Base-by-base conservation (phyloP, 192 early-diverging fungal species). In the Coemansia biformis region DNA sequence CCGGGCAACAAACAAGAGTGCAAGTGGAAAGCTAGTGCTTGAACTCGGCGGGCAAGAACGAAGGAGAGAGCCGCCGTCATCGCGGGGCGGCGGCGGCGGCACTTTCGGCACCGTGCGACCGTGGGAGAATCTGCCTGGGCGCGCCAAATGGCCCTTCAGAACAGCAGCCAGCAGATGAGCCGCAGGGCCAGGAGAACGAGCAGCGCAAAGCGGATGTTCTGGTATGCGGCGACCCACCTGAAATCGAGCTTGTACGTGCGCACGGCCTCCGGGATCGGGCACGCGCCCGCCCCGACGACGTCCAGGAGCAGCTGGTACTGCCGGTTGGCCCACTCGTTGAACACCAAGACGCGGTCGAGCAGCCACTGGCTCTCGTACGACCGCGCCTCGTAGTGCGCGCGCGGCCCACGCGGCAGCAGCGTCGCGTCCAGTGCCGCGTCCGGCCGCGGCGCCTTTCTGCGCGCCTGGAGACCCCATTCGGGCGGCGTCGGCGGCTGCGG, bases 321-420 rank as follows among this genome's bases (percentile, higher is more conserved):
- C 6, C 38, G 31, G 23, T 73, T 73, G 22, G 51, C 48, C 19
- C 36, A 21, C 17, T 32, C 54, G 37, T 66, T 57, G 39, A 61
- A 54, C 24, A 26, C 8, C 26, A 57, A 45, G 0, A 52, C 36
- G 2, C 39, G 44, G 28, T 65, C 57, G 0, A 73, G 59, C 43
- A 73, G 40, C 70, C 70, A 73, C 54, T 73, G 62, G 51, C 17
- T 66, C 54, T 73, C 70, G 30, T 73, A 73, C 26, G 70, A 73
- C 33, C 70, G 56, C n/a, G 70, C 62, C 17, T 48, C 21, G 7
- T 47, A 60, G 21, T 47, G 19, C 5, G 62, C 69, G 2, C 60
- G 59, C 13, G 54, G 67, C 4, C 67, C 67, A 1, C 61, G 60
- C 4, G 67, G 67, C 24, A 47, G 51, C 31, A 71, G 52, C 16